These are phyloP conservation scores for Beauveria pseudobassiana DNA, from an alignment of 2,329 filamentous ascomycete species.

Conservation along the genomic window DNA sequence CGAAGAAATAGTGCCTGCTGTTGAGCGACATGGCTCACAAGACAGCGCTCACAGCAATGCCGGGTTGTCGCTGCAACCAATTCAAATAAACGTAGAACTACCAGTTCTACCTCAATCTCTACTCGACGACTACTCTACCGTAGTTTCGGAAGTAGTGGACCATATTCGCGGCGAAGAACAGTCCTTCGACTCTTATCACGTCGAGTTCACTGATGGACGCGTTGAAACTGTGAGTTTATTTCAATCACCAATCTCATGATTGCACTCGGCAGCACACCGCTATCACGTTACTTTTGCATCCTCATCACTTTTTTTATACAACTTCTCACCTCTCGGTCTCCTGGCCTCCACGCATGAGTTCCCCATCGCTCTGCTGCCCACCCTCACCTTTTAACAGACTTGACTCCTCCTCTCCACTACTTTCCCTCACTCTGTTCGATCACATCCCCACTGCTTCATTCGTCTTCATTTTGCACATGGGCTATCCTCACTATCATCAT, in stretches of 20 bases:
- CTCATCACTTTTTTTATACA: not conserved
- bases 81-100: conserved; percentile 11
- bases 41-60: not conserved
- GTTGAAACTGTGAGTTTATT: conserved; percentile 34
- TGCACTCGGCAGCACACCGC: conserved; percentile 2
- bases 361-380: not conserved
- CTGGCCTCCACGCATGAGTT: too few species aligned
- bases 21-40: not conserved
- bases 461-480: not conserved
- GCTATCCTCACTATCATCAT: not conserved
- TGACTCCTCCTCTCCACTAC: not conserved
- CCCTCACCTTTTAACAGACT: not conserved
- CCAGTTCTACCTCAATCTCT: not conserved
- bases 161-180: conserved; percentile 25
- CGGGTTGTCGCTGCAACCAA: not conserved
- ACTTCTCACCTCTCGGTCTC: not conserved
- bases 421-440: not conserved
- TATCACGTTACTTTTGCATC: not conserved
- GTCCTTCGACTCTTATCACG: conserved; percentile 23
- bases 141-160: conserved; percentile 31
- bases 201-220: conserved; percentile 41
- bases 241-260: not conserved
- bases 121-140: conserved; percentile 21
- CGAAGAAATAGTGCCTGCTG: not conserved
- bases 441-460: not conserved